Evolutionary conservation across 1,284 basidiomycete genomes (phyloP), one percentile per base, ranked within the genome.

Genomic region (Ganoderma resinaceum): DNA sequence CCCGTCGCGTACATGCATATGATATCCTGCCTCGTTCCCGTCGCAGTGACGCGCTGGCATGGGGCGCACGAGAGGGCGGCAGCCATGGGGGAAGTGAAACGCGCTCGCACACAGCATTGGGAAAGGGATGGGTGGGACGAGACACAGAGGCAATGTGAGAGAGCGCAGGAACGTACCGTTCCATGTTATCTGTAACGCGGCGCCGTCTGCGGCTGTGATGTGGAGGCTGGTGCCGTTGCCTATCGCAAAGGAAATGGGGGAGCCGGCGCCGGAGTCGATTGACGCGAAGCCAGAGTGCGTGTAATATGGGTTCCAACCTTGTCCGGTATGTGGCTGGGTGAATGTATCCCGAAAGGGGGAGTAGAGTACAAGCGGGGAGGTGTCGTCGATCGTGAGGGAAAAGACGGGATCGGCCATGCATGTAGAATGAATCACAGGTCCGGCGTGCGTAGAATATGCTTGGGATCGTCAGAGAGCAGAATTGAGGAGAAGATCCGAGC

Each of bases 281-380:
- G 78, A 75, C 3, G 84, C 82, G 65, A 86, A 88, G 12, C 87
- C 87, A 8, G 88, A 85, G 57, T 58, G 62, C 7, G 81, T 79
- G 76, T 85, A 91, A 78, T 83, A 86, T 23, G 89, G 85, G 76
- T 88, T 88, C 92, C 91, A 93, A 75, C 90, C 89, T 31, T 23
- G 61, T 38, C 81, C 82, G n/a, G 78, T 74, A 62, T 87, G 73
- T 73, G 87, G 82, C 18, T 81, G 78, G 40, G 83, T 80, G 66
- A 86, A 79, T 20, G 86, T 87, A 76, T 89, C 87, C 60, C 81
- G 74, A 67, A 88, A 85, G 26, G 91, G 92, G 66, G 80, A 82
- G 80, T 92, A 93, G 49, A 76, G 75, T 73, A 93, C 81, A 59
- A 82, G 77, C 16, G 92, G 92, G 40, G 91, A 92, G 62, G 87